Conservation (phyloP, 306 rosid species). For the Medicago arabica region DNA sequence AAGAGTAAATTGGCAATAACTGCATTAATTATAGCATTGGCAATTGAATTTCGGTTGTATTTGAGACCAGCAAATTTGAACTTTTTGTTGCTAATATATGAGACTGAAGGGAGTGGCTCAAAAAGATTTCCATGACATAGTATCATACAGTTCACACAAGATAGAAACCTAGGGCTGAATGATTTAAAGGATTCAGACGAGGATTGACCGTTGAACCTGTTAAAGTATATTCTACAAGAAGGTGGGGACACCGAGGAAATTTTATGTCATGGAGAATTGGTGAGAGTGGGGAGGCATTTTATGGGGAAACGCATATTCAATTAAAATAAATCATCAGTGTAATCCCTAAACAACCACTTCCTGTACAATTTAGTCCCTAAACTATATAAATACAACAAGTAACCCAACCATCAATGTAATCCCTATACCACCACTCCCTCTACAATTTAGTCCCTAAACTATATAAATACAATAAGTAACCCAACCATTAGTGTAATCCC, state of each 20-base stretch:
- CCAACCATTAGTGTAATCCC: too few relatives aligned
- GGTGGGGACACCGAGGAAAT: background rate
- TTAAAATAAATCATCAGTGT: background rate
- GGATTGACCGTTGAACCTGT: background rate
- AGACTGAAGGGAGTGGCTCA: background rate
- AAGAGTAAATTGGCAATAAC: too few relatives aligned
- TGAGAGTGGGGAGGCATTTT: background rate
- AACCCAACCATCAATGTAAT: background rate
- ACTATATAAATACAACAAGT: background rate
- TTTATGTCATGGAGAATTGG: background rate
- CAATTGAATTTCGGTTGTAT: too few relatives aligned
- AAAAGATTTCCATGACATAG: background rate
- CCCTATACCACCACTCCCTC: background rate
- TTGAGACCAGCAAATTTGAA: too few relatives aligned
- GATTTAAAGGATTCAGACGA: background rate
- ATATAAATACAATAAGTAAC: too few relatives aligned
- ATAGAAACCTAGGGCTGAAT: background rate
- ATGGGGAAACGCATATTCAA: background rate
- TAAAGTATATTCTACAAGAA: background rate
- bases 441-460: background rate
- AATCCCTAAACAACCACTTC: background rate
- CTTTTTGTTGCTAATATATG: too few relatives aligned
- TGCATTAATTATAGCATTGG: too few relatives aligned
- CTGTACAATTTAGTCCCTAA: background rate
- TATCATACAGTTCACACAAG: conserved; percentile 10